Evolutionary conservation across 441 rosid species (phyloP).

Genomic region (Pelargonium cotyledonis): DNA sequence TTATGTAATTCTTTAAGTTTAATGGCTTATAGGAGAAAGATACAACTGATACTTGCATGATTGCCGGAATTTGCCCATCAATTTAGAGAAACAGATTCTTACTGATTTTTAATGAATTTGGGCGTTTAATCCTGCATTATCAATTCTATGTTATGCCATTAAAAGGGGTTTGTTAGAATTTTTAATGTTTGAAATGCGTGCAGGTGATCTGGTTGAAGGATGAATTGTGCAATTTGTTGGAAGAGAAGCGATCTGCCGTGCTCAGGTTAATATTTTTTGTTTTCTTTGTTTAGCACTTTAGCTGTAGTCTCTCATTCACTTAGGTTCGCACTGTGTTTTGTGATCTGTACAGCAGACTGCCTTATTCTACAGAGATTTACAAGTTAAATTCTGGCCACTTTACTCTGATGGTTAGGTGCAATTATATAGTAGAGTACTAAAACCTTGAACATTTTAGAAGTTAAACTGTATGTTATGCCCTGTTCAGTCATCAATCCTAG

Average conservation of each 20-base stretch:
- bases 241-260: conserved; percentile 87
- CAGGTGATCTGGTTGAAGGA: conserved; percentile 94
- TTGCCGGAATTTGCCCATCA: no score
- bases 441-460: background rate
- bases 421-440: background rate
- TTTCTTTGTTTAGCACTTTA: conserved; percentile 33
- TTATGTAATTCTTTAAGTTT: no score
- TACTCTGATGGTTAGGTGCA: background rate
- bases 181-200: conserved; percentile 18
- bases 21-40: no score
- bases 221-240: conserved; percentile 88
- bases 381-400: no score
- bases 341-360: conserved; percentile 28
- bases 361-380: conserved; percentile 23
- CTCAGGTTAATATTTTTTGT: conserved; percentile 53
- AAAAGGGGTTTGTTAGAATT: background rate
- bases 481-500: no score
- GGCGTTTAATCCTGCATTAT: background rate
- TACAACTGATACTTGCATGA: no score
- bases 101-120: background rate
- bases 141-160: background rate
- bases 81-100: background rate
- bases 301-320: conserved; percentile 32
- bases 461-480: background rate
- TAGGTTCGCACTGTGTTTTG: conserved; percentile 9